Evolutionary conservation across 2,329 filamentous ascomycete genomes (phyloP), one percentile per base, ranked within the genome.

Genomic region (Phaeosphaeriaceae sp.): DNA sequence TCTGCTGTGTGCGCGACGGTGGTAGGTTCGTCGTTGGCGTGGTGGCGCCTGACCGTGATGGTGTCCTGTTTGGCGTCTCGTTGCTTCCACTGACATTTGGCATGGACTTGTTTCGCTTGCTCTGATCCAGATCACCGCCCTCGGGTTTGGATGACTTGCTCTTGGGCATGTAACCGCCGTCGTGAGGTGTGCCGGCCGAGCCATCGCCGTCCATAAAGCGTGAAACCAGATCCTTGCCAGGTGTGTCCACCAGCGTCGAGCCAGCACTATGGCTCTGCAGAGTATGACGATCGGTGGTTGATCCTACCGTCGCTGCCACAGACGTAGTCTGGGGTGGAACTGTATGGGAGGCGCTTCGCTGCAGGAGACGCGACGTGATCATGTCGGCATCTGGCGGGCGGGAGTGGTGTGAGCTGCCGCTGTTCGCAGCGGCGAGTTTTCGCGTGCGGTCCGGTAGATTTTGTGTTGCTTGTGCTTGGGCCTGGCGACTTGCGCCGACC

Each of bases 1-100:
- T 92, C 73, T 92, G 89, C 76, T 92, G 89, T 1, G 89, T 91
- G 15, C 90, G 84, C 53, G 88, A 91, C 68, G 81, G 62, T 65
- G 77, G 62, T 33, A 78, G 61, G 79, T 76, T 66, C n/a, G 71
- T 76, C 68, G 71, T 76, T 68, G 78, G 67, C 62, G 80, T 68
- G 72, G 75, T 70, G 11, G 76, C 69, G n/a, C 76, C 76, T 13
- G 75, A 78, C 27, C 70, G 71, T 31, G 70, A 68, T 9, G 71
- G 67, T 15, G 72, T 61, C 46, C 68, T 68, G 20, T 65, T 63
- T 7, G 71, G 66, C 40, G 68, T 69, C n/a, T 70, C 67, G 63
- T 69, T 57, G 41, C 31, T 36, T 11, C 67, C 68, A 47, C 68
- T 61, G 44, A 79, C 69, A 60, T 78, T 78, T 20, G 76, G 75